Evolutionary conservation across 495 filamentous ascomycete species (phyloP).

Genomic region (Penicillium bialowiezense): DNA sequence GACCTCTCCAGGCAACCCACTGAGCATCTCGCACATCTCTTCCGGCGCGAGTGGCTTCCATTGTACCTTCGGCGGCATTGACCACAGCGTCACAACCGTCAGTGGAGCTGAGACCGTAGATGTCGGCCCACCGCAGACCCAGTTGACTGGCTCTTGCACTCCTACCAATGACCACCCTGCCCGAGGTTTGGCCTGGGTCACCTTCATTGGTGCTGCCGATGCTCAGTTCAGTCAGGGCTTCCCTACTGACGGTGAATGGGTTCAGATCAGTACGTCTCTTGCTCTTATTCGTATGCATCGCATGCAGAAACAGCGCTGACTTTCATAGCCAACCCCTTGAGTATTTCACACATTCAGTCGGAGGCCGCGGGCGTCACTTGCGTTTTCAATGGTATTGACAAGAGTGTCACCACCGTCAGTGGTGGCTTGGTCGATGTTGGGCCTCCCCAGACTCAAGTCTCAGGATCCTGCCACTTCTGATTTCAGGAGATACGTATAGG

Average conservation of each 20-base stretch:
- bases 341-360: conserved; percentile 16
- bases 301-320: conserved; percentile 4
- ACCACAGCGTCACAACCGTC: conserved; percentile 22
- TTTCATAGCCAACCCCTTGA: conserved; percentile 13
- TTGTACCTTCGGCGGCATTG: conserved; percentile 24
- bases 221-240: conserved; percentile 15
- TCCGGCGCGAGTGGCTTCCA: conserved; percentile 6
- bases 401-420: conserved; percentile 20
- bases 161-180: neutral
- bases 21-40: conserved; percentile 28
- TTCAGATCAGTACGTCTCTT: conserved; percentile 12
- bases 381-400: conserved; percentile 25
- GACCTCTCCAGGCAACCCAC: conserved; percentile 16
- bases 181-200: conserved; percentile 4
- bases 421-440: conserved; percentile 26
- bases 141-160: conserved; percentile 30
- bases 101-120: conserved; percentile 16
- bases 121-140: conserved; percentile 37
- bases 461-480: conserved; percentile 7
- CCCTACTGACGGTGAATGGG: conserved; percentile 3
- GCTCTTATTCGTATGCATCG: neutral
- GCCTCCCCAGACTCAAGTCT: conserved; percentile 34
- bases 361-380: conserved; percentile 8
- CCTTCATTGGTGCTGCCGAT: conserved; percentile 19
- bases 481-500: neutral